Evolutionary conservation across 2,329 filamentous ascomycete genomes (phyloP).

Genomic region (Aureobasidium sp.): DNA sequence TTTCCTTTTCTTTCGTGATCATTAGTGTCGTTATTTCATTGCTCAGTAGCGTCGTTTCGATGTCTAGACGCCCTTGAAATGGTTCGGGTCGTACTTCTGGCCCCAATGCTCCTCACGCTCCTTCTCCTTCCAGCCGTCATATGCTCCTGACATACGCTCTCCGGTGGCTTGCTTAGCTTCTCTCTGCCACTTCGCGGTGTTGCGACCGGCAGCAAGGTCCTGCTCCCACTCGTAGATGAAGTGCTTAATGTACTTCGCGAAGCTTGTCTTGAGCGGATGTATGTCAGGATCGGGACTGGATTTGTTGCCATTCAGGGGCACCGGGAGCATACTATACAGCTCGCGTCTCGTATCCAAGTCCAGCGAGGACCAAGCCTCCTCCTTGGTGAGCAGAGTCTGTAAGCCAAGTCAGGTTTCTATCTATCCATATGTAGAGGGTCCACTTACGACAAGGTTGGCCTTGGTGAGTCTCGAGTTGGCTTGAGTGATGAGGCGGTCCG

Average conservation of each 20-base stretch:
- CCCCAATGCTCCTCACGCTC: slow-evolving; percentile 54
- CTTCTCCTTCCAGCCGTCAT: slow-evolving; percentile 49
- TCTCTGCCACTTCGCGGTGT: slow-evolving; percentile 51
- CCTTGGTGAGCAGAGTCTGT: slow-evolving; percentile 26
- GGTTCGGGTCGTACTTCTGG: slow-evolving; percentile 39
- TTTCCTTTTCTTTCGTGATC: not conserved
- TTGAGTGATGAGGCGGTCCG: slow-evolving; percentile 11
- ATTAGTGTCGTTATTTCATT: not conserved
- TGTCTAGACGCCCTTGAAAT: not conserved
- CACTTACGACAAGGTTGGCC: slow-evolving; percentile 7
- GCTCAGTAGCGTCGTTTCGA: no score
- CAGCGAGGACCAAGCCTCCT: slow-evolving; percentile 26
- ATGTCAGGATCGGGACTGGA: slow-evolving; percentile 32
- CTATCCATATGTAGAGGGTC: not conserved
- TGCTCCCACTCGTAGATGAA: slow-evolving; percentile 49
- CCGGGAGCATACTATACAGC: slow-evolving; percentile 27
- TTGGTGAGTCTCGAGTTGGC: slow-evolving; percentile 14
- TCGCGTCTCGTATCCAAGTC: slow-evolving; percentile 20
- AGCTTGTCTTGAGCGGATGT: slow-evolving; percentile 35
- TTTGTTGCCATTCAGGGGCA: slow-evolving; percentile 20
- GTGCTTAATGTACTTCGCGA: slow-evolving; percentile 45
- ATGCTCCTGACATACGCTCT: slow-evolving; percentile 47
- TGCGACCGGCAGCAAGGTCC: slow-evolving; percentile 49
- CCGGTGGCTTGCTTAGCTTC: slow-evolving; percentile 48
- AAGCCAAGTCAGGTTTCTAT: not conserved